A percentile compares a stretch with the other conserved stretches of the same genome.
Conservation (phyloP, 495 filamentous ascomycete genomes). For the Penicillium argentinense region DNA sequence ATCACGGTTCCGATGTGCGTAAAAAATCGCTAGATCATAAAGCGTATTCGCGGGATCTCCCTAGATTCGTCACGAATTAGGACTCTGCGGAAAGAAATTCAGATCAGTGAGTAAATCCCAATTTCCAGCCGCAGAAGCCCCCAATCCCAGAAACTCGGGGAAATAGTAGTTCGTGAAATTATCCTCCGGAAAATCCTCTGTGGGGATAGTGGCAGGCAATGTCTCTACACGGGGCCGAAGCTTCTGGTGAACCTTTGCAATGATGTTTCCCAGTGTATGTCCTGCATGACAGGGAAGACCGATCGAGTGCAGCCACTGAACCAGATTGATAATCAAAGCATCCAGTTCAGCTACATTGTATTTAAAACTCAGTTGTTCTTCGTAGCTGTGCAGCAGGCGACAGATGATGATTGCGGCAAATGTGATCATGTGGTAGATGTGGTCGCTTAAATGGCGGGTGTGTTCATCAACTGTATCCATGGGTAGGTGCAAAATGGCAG, state of each 20-base stretch:
- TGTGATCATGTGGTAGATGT: slow-evolving; percentile 52
- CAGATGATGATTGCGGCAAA: slow-evolving; percentile 46
- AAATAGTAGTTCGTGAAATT: slow-evolving; percentile 28
- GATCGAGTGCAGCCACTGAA: slow-evolving; percentile 44
- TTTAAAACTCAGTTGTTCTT: slow-evolving; percentile 25
- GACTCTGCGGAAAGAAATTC: slow-evolving; percentile 22
- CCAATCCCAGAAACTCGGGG: slow-evolving; percentile 31
- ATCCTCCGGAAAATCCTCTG: slow-evolving; percentile 16
- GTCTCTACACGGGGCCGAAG: slow-evolving; percentile 17
- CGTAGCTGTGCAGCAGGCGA: slow-evolving; percentile 37
- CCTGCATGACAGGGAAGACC: slow-evolving; percentile 46
- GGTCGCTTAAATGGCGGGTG: slow-evolving; percentile 45
- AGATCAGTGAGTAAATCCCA: slow-evolving; percentile 28
- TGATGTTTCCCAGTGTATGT: slow-evolving; percentile 43
- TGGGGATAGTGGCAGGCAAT: slow-evolving; percentile 1
- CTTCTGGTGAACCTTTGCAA: slow-evolving; percentile 26
- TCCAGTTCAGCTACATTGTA: slow-evolving; percentile 35
- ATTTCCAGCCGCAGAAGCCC: slow-evolving; percentile 22
- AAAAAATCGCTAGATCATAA: too few relatives aligned
- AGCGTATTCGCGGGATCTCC: too few relatives aligned
- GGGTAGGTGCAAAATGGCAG: slow-evolving; percentile 40
- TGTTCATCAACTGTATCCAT: slow-evolving; percentile 48
- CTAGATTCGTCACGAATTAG: slow-evolving; percentile 5
- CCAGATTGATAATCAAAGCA: slow-evolving; percentile 29
- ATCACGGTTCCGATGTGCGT: too few relatives aligned